Evolutionary conservation across 345 rosid genomes (phyloP).

Genomic region (Angophora floribunda): DNA sequence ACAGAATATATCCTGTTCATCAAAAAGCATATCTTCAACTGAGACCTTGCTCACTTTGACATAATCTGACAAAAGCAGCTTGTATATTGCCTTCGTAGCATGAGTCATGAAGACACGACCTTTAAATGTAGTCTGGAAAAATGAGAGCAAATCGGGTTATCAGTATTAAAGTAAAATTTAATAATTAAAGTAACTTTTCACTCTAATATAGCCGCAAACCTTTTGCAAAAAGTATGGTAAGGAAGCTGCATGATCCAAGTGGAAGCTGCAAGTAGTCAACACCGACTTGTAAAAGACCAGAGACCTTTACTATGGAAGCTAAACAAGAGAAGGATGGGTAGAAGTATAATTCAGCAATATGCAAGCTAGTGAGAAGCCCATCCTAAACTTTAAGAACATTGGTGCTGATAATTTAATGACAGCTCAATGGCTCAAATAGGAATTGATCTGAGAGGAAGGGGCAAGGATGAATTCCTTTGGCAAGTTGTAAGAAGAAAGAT

Average conservation of each 20-base stretch:
- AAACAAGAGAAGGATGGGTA: background rate
- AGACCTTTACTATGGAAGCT: background rate
- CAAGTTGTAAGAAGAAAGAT: background rate
- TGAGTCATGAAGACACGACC: slow-evolving; percentile 95
- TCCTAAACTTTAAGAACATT: background rate
- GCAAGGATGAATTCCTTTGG: background rate
- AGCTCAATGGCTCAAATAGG: background rate
- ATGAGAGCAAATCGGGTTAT: background rate
- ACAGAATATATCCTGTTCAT: slow-evolving; percentile 72
- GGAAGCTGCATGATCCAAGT: slow-evolving; percentile 98
- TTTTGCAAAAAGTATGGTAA: slow-evolving; percentile 83
- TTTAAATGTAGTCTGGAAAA: slow-evolving; percentile 63
- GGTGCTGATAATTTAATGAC: background rate
- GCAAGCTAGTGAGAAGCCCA: background rate
- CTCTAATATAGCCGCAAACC: slow-evolving; percentile 27
- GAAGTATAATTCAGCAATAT: background rate
- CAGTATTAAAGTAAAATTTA: background rate
- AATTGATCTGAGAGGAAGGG: background rate
- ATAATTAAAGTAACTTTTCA: background rate
- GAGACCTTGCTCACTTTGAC: slow-evolving; percentile 95
- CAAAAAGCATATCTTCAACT: slow-evolving; percentile 84
- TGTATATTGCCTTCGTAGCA: slow-evolving; percentile 92
- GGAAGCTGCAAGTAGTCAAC: slow-evolving; percentile 62
- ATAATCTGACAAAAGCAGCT: slow-evolving; percentile 72
- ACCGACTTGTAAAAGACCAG: background rate